Evolutionary conservation across 116 monocot species (phyloP).

Genomic region (Posidonia oceanica): DNA sequence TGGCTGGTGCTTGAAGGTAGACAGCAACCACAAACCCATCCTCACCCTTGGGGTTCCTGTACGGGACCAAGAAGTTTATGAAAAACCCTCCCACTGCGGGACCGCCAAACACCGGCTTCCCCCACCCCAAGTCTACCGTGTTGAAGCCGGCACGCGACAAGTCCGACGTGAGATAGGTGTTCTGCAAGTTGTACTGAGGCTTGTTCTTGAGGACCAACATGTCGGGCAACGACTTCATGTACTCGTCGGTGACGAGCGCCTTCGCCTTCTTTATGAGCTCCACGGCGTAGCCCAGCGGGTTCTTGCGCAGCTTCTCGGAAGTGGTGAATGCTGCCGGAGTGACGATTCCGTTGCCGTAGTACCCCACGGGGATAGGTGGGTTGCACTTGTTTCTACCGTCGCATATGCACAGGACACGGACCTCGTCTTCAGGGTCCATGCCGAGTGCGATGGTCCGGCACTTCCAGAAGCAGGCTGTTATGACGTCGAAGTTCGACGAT

Average conservation of each 20-base stretch:
- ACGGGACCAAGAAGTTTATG: conserved; percentile 44
- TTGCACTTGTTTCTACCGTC: conserved; percentile 25
- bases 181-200: conserved; percentile 42
- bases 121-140: conserved; percentile 65
- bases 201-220: conserved; percentile 40
- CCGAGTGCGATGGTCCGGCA: conserved; percentile 45
- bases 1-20: conserved; percentile 34
- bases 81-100: conserved; percentile 51
- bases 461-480: conserved; percentile 52
- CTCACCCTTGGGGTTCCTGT: conserved; percentile 38
- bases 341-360: conserved; percentile 61
- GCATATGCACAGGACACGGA: conserved; percentile 51
- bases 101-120: conserved; percentile 44
- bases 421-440: conserved; percentile 34
- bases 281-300: conserved; percentile 51
- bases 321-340: conserved; percentile 39
- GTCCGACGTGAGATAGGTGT: conserved; percentile 52
- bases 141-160: conserved; percentile 39
- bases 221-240: conserved; percentile 49
- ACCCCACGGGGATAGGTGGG: conserved; percentile 32
- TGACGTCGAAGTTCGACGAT: conserved; percentile 39
- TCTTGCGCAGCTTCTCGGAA: conserved; percentile 24
- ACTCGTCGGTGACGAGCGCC: conserved; percentile 36
- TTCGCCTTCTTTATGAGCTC: conserved; percentile 45
- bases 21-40: conserved; percentile 46